Evolutionary conservation across 2,329 filamentous ascomycete genomes (phyloP), one percentile per base, ranked within the genome.

Genomic region (Pleochaeta shiraiana): DNA sequence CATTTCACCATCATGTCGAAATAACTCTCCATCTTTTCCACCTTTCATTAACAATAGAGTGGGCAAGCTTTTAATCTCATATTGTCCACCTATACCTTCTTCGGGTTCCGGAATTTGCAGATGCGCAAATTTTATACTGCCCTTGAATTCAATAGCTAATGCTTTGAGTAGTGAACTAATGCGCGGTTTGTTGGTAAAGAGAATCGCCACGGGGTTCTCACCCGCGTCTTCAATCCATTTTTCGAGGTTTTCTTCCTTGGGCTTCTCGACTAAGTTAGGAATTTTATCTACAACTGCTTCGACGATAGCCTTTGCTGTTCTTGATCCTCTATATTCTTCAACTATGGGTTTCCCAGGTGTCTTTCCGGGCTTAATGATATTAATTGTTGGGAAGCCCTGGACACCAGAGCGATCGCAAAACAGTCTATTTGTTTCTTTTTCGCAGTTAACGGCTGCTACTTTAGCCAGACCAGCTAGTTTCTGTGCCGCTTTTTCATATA

Each of bases 311-410:
- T 90, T 90, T n/a, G 91, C 88, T 3, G 81, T 86, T 66, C 93
- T 83, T 14, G 83, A 78, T 16, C 93, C 93, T 66, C 93, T 81
- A 76, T 98, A 98, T 73, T 96, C 91, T 74, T 96, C 90, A 7
- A 97, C 83, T 3, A 83, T 79, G 1, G 93, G 92, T 72, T 84
- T 87, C 65, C 86, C 86, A 34, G 81, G 76, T 75, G 91, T 95
- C 77, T 89, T 90, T 68, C 87, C 83, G 0, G 93, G 93, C 26
- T 84, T 85, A 64, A 97, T 83, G 60, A 95, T 92, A 80, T 98
- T 98, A 68, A 98, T 79, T 0, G 93, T 97, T 0, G 93, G 93
- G 77, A 96, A 98, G 65, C 93, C 93, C 76, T 95, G 81, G 5
- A 98, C 83, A 64, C 90, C 92, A 82, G 96, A 88, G 69, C 79